Evolutionary conservation across 106 monocot species (phyloP).

Genomic region (Dioscorea alata): DNA sequence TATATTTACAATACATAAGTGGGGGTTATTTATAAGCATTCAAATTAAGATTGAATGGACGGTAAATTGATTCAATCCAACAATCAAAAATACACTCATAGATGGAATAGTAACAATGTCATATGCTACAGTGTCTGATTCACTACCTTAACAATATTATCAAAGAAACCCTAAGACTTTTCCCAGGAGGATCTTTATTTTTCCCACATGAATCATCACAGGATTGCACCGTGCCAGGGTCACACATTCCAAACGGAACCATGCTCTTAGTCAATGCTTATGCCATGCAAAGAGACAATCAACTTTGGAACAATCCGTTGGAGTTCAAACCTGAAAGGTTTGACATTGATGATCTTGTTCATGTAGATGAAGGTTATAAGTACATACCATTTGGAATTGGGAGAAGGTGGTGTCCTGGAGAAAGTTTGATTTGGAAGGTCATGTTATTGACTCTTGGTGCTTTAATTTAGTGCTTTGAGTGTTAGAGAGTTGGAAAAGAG

Average conservation of each 20-base stretch:
- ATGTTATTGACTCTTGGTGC: slow-evolving; percentile 8
- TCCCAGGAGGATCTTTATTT: slow-evolving; percentile 7
- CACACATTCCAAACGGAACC: slow-evolving; percentile 2
- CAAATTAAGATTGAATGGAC: too few relatives aligned
- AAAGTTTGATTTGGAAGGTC: neutral
- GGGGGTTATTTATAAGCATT: too few relatives aligned
- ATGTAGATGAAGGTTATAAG: neutral
- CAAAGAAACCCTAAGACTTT: slow-evolving; percentile 6
- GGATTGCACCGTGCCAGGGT: slow-evolving; percentile 11
- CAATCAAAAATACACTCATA: too few relatives aligned
- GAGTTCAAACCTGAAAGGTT: slow-evolving; percentile 23
- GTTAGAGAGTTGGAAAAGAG: slow-evolving; percentile 1
- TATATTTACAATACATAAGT: too few relatives aligned
- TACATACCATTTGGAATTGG: slow-evolving; percentile 16
- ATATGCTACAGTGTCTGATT: too few relatives aligned
- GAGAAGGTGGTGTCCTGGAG: slow-evolving; percentile 12
- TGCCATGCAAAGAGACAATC: slow-evolving; percentile 10
- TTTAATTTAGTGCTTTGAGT: slow-evolving; percentile 16
- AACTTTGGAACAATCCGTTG: neutral
- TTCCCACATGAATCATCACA: neutral
- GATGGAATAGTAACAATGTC: too few relatives aligned
- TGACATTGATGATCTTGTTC: neutral
- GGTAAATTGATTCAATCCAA: too few relatives aligned
- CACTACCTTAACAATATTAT: slow-evolving; percentile 9
- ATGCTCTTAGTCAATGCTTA: slow-evolving; percentile 18